Base-by-base conservation (phyloP, 495 filamentous ascomycete genomes). In the Aspergillus bridgeri region DNA sequence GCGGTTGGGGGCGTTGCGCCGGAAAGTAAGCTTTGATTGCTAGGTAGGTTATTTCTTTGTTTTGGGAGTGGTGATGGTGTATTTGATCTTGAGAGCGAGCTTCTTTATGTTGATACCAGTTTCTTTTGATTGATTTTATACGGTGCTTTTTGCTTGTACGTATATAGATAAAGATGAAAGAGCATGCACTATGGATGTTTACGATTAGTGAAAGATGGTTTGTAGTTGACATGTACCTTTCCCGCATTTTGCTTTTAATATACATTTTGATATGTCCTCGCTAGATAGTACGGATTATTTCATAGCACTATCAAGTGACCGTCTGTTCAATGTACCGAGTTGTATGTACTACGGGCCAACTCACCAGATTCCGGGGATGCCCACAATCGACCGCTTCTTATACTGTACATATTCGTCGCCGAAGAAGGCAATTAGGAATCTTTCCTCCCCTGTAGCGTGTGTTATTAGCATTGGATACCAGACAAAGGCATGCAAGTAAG, bases 371-470 rank as follows among this genome's bases (percentile, higher is more conserved):
- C 91, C 89, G 0, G 92, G 94, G 61, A 98, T 95, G 46, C 89
- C 84, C 20, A 92, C 87, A 57, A 71, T 72, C 42, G 86, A 88
- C 51, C 70, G 72, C 60, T 79, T 78, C 65, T 82, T 80, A 68
- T 95, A 98, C 18, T 79, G 71, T 2, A 83, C 70, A 72, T 98
- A 98, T 20, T 95, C 88, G 5, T 86, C 78, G 0, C 88, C 89
- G 67, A 98, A 98, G 69, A 98, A 98, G 6, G 67, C 68, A 27
- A 92, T 70, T 24, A 98, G 76, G 51, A 85, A 81, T 33, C 78
- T 78, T 70, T 98, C 94, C 72, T 98, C 94, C 20, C 83, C 84
- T 82, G 60, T 45, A 63, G 44, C 22, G 53, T 33, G n/a, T 6
- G n/a, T 3, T 7, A 23, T 44, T 20, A n/a, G 50, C n/a, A n/a